Evolutionary conservation across 129 eudicot genomes (phyloP).

Genomic region (Solidago caesia): DNA sequence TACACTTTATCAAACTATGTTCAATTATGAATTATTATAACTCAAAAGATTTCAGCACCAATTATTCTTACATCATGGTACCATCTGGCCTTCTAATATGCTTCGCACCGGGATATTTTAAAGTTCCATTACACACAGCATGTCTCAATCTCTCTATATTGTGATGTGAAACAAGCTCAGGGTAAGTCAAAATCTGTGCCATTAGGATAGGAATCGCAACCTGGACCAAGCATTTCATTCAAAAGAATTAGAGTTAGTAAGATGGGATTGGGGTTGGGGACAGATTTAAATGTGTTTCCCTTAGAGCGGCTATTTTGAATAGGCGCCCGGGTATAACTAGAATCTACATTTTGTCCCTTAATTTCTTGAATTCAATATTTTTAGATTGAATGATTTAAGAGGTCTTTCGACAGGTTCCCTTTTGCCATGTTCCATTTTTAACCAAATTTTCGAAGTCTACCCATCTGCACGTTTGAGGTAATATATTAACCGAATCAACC

Average conservation of each 20-base stretch:
- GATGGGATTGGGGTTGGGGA: not conserved
- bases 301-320: not conserved
- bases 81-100: constrained; percentile 67
- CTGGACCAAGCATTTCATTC: constrained; percentile 40
- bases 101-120: constrained; percentile 92
- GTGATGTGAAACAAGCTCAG: constrained; percentile 88
- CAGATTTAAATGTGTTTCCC: not conserved
- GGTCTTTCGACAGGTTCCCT: not conserved
- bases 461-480: constrained; percentile 5
- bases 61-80: constrained; percentile 50
- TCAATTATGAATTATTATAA: not conserved
- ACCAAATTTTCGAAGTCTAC: not conserved
- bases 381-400: too few species aligned
- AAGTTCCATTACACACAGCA: constrained; percentile 81
- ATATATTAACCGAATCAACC: not conserved
- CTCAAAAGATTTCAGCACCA: not conserved
- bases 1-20: constrained; percentile 3
- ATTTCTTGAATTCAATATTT: not conserved
- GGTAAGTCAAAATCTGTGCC: constrained; percentile 83
- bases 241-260: not conserved
- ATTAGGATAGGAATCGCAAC: constrained; percentile 81
- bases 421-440: not conserved
- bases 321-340: not conserved
- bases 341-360: not conserved
- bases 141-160: constrained; percentile 84